phyloP scores from a whole-genome alignment of 495 filamentous ascomycete genomes.

The Parmelia sp. region DNA sequence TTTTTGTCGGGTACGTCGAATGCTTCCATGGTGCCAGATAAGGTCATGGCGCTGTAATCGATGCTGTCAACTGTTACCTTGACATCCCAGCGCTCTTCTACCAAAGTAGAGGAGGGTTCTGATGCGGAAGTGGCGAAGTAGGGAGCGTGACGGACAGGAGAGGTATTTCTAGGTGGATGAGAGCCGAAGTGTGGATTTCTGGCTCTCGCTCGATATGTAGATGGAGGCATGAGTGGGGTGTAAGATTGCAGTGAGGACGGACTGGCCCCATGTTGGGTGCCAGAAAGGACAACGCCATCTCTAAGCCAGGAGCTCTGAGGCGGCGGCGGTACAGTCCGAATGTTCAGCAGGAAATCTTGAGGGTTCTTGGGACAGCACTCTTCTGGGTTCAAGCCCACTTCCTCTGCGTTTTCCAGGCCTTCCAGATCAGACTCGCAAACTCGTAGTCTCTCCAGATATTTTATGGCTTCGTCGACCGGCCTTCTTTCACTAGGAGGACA shows the following conservation, averaged over 20 bases:
- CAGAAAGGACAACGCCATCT: slow-evolving; percentile 57
- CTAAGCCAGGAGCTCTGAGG: slow-evolving; percentile 59
- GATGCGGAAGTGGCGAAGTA: slow-evolving; percentile 23
- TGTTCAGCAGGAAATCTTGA: slow-evolving; percentile 59
- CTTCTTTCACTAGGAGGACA: slow-evolving; percentile 34
- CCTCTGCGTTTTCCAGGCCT: slow-evolving; percentile 46
- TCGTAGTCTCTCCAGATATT: slow-evolving; percentile 57
- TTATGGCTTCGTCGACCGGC: slow-evolving; percentile 55
- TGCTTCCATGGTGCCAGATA: slow-evolving; percentile 74
- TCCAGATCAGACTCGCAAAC: slow-evolving; percentile 51
- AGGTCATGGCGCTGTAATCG: slow-evolving; percentile 55
- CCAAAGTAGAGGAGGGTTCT: slow-evolving; percentile 32
- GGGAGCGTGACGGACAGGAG: background rate
- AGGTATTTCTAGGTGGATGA: slow-evolving; percentile 17
- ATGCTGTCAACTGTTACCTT: slow-evolving; percentile 65
- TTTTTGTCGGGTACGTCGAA: slow-evolving; percentile 62
- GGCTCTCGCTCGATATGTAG: slow-evolving; percentile 17
- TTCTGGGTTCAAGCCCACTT: slow-evolving; percentile 38
- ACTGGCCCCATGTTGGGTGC: slow-evolving; percentile 50
- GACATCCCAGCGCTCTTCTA: slow-evolving; percentile 63
- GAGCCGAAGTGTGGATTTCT: slow-evolving; percentile 22
- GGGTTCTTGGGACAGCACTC: slow-evolving; percentile 43
- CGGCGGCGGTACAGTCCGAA: slow-evolving; percentile 46
- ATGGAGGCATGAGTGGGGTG: slow-evolving; percentile 26
- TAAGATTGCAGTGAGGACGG: slow-evolving; percentile 11